Evolutionary conservation across 441 rosid species (phyloP), one percentile per base, ranked within the genome.

Genomic region (Macaranga tanarius): DNA sequence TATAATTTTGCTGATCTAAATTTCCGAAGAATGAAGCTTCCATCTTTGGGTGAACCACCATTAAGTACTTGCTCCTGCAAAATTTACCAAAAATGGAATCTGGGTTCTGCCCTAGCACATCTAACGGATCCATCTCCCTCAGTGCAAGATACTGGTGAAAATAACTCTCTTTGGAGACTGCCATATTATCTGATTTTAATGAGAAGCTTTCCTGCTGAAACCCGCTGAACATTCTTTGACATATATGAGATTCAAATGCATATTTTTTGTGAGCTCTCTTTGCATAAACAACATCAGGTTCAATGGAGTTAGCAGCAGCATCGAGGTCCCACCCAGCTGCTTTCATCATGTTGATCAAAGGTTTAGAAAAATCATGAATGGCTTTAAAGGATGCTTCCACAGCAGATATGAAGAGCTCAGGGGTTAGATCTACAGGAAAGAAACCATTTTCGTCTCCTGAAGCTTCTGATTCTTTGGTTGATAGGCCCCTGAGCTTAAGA

Each of bases 261-360:
- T 88, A 91, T 73, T 93, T 87, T 88, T 95, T 93, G 87, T 95
- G 97, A 56, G 96, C 95, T 74, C 99, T 84, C 83, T 93, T 93
- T 47, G 97, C 93, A 75, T 93, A 92, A 62, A 82, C 82, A 75
- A 91, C 98, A 50, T 86, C 82, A n/a, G 91, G 88, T 74, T 95
- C 98, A 51, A 93, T 93, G 8, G 97, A 91, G 70, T 81, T 82
- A 47, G 97, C 92, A 11, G 98, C 99, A 82, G 98, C 89, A 77
- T 95, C 98, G 75, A 95, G 97, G 85, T 95, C 99, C 98, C 99
- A 91, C 65, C 96, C 92, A 31, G 99, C 95, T 51, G 93, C 97
- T 86, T 93, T 91, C 97, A 95, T 91, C 98, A 95, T 93, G 83
- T 93, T 93, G 79, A 95, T 93, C 73, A 95, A 71, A 28, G 97